A percentile compares a stretch with the other conserved stretches of the same genome.
These are phyloP conservation scores for Zasmidium citrigriseum DNA, from an alignment of 2,329 filamentous ascomycete genomes.

Conservation along the genomic window DNA sequence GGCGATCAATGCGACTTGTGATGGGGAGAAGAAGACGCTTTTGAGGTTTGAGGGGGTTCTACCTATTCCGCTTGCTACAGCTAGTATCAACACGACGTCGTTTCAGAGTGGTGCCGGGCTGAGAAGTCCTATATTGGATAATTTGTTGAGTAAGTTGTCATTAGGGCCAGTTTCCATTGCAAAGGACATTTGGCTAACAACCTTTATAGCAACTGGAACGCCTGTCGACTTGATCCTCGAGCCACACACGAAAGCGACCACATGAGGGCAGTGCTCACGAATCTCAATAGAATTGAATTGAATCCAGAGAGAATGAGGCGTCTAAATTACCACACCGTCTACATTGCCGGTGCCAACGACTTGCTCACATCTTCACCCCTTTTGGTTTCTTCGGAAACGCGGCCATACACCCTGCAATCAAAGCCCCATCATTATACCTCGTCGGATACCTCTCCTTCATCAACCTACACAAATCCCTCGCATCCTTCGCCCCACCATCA, in stretches of 20 bases:
- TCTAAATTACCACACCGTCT: too few relatives aligned
- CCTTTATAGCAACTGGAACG: background rate
- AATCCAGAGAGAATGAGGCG: too few relatives aligned
- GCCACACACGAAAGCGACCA: background rate
- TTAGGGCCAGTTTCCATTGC: background rate
- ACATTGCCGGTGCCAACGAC: too few relatives aligned
- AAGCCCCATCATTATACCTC: background rate
- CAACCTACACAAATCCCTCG: constrained; percentile 2
- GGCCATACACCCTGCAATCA: background rate
- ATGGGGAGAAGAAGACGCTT: background rate
- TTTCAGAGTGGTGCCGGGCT: background rate
- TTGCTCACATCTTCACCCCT: background rate
- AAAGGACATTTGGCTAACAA: background rate
- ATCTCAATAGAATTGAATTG: too few relatives aligned
- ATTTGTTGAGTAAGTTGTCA: constrained; percentile 1
- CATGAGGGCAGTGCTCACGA: background rate
- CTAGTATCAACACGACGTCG: background rate
- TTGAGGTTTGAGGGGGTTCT: constrained; percentile 1
- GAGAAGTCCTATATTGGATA: background rate
- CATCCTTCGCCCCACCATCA: constrained; percentile 2
- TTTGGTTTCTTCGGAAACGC: background rate
- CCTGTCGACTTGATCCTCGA: background rate
- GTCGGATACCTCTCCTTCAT: constrained; percentile 10
- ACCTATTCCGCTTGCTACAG: background rate
- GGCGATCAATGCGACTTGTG: constrained; percentile 5